Base-by-base conservation (phyloP, 768 basidiomycete genomes). In the Podaxis sp. region DNA sequence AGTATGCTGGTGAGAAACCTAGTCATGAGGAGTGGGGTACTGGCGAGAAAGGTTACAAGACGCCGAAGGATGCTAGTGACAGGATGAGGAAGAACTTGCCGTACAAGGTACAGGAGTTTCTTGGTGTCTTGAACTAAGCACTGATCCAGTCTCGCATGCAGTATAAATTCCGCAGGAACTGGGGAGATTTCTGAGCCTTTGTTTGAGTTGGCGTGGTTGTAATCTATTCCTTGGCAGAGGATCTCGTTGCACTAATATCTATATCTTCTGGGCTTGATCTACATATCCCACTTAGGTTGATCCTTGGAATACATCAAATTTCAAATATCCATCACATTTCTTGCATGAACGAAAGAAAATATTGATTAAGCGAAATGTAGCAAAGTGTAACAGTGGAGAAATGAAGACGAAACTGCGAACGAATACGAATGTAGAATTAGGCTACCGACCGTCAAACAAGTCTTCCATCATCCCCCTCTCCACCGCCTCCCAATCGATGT, bases 161-260 rank as follows among this genome's bases (percentile, higher is more conserved):
- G 92, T 94, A 93, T 75, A 95, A 94, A 76, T 93, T 95, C 85
- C 86, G 87, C 56, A 85, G 90, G 62, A 91, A 78, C 67, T 95
- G 92, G 91, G 91, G 90, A 48, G 92, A 95, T 74, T 95, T 94
- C 75, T 94, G 69, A 82, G 58, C 61, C 41, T 24, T 33, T 5
- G 7, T 40, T 60, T n/a, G 28, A 46, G 44, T 46, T 2, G 44
- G 44, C 7, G 44, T 17, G 17, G 22, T 28, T 50, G 70, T 67
- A 64, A 58, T 57, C 22, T 54, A 36, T 66, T 61, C 55, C 33
- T 4, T 2, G 30, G 20, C 41, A 20, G 38, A 55, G 15, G 17
- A 36, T 26, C 20, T 62, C 30, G 52, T 37, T 57, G 17, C 22
- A 15, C 22, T 26, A 22, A 44, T 44, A 41, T 53, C 51, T 60